phyloP scores from a whole-genome alignment of 73 alveolate genomes.

The Strombidium stylifer region DNA sequence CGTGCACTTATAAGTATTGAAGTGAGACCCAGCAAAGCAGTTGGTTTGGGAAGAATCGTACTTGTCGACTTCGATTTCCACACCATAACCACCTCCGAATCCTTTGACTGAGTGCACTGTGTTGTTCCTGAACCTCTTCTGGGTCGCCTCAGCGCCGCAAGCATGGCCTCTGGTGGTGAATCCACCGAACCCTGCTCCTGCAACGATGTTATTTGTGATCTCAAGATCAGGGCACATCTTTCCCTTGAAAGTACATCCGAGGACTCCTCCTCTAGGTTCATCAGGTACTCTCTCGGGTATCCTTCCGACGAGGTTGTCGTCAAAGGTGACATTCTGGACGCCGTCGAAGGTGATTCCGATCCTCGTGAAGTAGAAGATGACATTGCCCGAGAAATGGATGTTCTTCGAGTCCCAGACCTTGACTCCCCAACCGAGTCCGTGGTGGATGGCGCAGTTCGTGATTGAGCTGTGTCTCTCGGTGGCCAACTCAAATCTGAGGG shows the following conservation, averaged over 20 bases:
- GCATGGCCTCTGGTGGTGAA: neutral
- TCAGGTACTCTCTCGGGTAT: neutral
- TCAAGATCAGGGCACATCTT: neutral
- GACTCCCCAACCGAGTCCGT: slow-evolving; percentile 12
- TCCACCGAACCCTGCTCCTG: neutral
- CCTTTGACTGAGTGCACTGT: slow-evolving; percentile 14
- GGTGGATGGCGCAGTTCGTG: slow-evolving; percentile 9
- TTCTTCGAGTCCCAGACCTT: neutral
- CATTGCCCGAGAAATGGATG: neutral
- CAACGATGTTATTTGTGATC: neutral
- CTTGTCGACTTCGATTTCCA: too few species aligned
- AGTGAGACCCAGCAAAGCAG: slow-evolving; percentile 11
- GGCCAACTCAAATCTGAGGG: slow-evolving; percentile 16
- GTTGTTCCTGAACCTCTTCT: neutral
- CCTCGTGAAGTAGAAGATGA: neutral
- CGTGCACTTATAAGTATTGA: slow-evolving; percentile 18
- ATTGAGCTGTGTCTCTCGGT: neutral
- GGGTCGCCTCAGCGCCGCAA: neutral
- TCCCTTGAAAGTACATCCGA: neutral
- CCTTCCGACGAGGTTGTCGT: neutral
- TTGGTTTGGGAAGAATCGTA: neutral
- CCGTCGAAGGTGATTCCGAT: neutral
- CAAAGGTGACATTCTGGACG: neutral
- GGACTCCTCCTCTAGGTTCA: neutral
- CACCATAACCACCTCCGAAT: slow-evolving; percentile 9